Conservation (phyloP, 169 alveolate species). For the Plasmodium gaboni region DNA sequence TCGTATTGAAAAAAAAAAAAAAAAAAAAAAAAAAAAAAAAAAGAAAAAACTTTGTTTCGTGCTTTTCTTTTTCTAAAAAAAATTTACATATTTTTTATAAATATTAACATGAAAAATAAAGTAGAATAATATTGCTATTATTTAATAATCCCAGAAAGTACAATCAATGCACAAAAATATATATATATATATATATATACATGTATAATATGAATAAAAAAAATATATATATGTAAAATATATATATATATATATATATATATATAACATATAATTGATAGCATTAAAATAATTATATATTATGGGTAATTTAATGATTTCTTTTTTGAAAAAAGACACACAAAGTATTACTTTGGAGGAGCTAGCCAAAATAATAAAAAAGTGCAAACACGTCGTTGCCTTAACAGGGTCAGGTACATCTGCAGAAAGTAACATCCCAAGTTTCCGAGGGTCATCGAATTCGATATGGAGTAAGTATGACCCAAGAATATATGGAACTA, state of each 20-base stretch:
- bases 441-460: conserved; percentile 37
- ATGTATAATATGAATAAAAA: too few relatives aligned
- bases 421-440: conserved; percentile 68
- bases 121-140: too few relatives aligned
- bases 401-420: conserved; percentile 74
- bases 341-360: conserved; percentile 55
- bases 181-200: too few relatives aligned
- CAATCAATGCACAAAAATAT: neutral
- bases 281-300: neutral
- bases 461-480: conserved; percentile 68
- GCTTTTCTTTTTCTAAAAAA: too few relatives aligned
- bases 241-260: too few relatives aligned
- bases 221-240: too few relatives aligned
- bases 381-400: conserved; percentile 47
- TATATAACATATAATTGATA: neutral
- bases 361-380: conserved; percentile 31
- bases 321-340: conserved; percentile 16
- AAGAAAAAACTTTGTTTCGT: too few relatives aligned
- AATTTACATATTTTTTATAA: too few relatives aligned
- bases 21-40: too few relatives aligned
- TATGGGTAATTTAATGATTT: conserved; percentile 61
- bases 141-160: neutral
- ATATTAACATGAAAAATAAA: too few relatives aligned
- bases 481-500: conserved; percentile 66
- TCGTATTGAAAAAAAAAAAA: too few relatives aligned